Evolutionary conservation across 169 alveolate genomes (phyloP).

Genomic region (Babesia sp.): DNA sequence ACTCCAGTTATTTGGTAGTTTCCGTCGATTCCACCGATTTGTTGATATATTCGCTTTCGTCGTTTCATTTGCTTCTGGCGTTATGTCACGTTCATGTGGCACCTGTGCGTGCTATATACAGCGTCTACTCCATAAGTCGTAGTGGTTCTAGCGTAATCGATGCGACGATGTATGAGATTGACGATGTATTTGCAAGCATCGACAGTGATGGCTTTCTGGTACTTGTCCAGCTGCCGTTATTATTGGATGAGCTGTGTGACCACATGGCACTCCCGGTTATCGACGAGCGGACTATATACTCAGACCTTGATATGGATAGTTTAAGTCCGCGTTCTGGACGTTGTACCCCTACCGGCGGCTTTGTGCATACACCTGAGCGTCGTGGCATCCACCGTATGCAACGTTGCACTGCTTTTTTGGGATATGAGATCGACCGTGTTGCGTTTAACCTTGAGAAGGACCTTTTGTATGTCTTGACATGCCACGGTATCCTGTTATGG

Average conservation of each 20-base stretch:
- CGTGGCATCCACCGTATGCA: constrained; percentile 50
- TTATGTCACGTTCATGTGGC: constrained; percentile 20
- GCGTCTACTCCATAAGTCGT: constrained; percentile 13
- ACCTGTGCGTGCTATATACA: constrained; percentile 31
- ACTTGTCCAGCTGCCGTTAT: constrained; percentile 12
- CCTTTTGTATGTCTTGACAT: constrained; percentile 41
- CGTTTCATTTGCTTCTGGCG: constrained; percentile 2
- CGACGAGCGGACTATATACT: constrained; percentile 14
- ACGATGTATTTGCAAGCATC: constrained; percentile 30
- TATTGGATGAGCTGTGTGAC: constrained; percentile 9
- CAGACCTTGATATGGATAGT: not conserved
- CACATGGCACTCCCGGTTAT: not conserved
- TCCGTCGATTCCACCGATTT: not conserved
- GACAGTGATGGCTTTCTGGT: constrained; percentile 49
- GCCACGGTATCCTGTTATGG: constrained; percentile 47
- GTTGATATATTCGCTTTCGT: constrained; percentile 43
- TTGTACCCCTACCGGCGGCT: not conserved
- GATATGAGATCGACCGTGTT: constrained; percentile 30
- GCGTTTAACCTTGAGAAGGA: constrained; percentile 43
- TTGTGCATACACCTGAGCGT: not conserved
- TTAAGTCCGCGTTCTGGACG: not conserved
- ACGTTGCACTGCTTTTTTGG: not conserved
- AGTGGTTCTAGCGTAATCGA: constrained; percentile 22
- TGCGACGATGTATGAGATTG: constrained; percentile 33
- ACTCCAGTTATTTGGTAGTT: constrained; percentile 28